phyloP scores from a whole-genome alignment of 2,329 filamentous ascomycete genomes.

The Pyricularia grisea region DNA sequence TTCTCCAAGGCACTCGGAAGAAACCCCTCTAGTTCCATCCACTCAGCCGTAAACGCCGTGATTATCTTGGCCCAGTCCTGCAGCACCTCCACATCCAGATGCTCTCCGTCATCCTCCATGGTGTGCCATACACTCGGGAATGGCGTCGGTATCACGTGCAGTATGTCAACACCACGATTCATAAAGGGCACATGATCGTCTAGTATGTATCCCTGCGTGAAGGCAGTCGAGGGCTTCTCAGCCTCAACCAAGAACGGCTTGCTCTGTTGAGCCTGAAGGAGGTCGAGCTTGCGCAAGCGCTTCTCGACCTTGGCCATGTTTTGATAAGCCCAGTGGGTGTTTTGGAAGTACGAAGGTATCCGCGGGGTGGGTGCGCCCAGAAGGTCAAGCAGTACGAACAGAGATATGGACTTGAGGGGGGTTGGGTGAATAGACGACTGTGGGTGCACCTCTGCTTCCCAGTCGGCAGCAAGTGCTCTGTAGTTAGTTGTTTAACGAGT shows the following conservation, averaged over 20 bases:
- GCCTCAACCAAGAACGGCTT: slow-evolving; percentile 56
- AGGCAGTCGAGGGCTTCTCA: slow-evolving; percentile 38
- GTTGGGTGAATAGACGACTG: slow-evolving; percentile 67
- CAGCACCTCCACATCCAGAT: slow-evolving; percentile 71
- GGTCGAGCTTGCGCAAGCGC: slow-evolving; percentile 46
- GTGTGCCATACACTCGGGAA: slow-evolving; percentile 86
- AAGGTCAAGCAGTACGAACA: slow-evolving; percentile 49
- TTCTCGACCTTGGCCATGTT: slow-evolving; percentile 55
- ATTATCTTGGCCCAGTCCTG: slow-evolving; percentile 83
- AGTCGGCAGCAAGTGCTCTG: slow-evolving; percentile 66
- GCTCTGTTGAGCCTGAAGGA: slow-evolving; percentile 35
- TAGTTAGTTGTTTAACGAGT: slow-evolving; percentile 1
- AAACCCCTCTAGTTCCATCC: slow-evolving; percentile 62
- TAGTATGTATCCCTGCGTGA: slow-evolving; percentile 47
- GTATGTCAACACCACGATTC: slow-evolving; percentile 70
- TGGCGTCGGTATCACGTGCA: slow-evolving; percentile 79
- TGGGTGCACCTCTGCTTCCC: slow-evolving; percentile 64
- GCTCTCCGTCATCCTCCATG: slow-evolving; percentile 70
- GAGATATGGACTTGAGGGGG: slow-evolving; percentile 66
- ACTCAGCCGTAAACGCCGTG: slow-evolving; percentile 79
- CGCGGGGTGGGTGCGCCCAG: slow-evolving; percentile 48
- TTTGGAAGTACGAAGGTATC: slow-evolving; percentile 58
- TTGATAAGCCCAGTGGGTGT: slow-evolving; percentile 75
- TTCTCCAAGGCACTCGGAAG: slow-evolving; percentile 4
- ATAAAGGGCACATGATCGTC: slow-evolving; percentile 95